Base-by-base conservation (phyloP, 768 basidiomycete species). In the Phanerochaete sordida region DNA sequence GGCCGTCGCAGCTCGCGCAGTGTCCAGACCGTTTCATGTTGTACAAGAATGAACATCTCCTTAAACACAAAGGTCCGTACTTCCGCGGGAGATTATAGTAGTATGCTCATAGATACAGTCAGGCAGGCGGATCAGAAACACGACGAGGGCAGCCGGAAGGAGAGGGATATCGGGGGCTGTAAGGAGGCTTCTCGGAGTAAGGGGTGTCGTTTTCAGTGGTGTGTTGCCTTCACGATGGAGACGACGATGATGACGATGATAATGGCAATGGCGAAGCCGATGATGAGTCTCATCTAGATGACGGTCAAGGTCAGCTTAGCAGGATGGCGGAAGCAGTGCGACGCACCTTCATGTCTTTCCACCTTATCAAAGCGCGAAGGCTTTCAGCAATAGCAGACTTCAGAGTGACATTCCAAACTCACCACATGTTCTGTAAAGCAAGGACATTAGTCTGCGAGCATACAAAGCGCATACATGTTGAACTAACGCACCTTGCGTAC, bases 161-260 rank as follows among this genome's bases (percentile, higher is more conserved):
- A n/a, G 46, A 48, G 35, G 24, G 30, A 31, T 51, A 44, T 47
- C 44, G 31, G 24, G 58, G 64, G 60, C 61, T 60, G 54, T 37
- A 37, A 24, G 23, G 53, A 43, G 35, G 30, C 28, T 21, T 51
- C 50, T 28, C n/a, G 50, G 30, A 28, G 21, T 31, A 51, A 33
- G 50, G 50, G 50, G 50, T 31, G 35, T 21, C 16, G n/a, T 46
- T 48, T 48, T 70, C 65, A 69, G 56, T 69, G 63, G 48, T 68
- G 60, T 62, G 88, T 90, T 71, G 93, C 85, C 78, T 93, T 94
- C 71, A 97, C 91, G 69, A 98, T 87, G 30, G 91, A 92, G 56
- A 98, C 93, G 66, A 98, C 88, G 71, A 99, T 96, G 78, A 99
- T 95, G 73, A 95, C 80, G 66, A 98, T 83, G 72, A 99, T 91